Evolutionary conservation across 1,284 basidiomycete species (phyloP).

Genomic region (Moesziomyces sp.): DNA sequence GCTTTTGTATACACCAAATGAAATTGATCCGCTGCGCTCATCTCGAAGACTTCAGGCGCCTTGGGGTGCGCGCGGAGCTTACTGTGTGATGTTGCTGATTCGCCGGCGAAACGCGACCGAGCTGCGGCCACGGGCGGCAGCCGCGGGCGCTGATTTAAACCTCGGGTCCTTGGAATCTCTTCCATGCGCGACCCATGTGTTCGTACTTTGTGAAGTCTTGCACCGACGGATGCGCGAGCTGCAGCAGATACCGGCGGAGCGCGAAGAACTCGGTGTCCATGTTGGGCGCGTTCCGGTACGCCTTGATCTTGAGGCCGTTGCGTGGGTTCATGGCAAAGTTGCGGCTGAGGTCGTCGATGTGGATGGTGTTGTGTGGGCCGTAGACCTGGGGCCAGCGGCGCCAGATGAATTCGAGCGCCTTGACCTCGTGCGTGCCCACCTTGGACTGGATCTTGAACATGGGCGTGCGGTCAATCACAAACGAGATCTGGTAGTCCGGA

Average conservation of each 20-base stretch:
- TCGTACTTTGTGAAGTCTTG: constrained; percentile 37
- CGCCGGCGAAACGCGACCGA: constrained; percentile 1
- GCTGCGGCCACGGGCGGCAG: not conserved
- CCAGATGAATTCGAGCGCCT: constrained; percentile 66
- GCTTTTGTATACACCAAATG: too few relatives aligned
- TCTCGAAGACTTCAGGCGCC: too few relatives aligned
- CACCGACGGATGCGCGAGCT: constrained; percentile 46
- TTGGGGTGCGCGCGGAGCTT: too few relatives aligned
- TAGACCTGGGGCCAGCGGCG: constrained; percentile 51
- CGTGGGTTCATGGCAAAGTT: constrained; percentile 88
- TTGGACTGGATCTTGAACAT: constrained; percentile 87
- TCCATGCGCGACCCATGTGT: constrained; percentile 42
- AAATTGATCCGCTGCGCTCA: too few relatives aligned
- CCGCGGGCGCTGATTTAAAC: constrained; percentile 5
- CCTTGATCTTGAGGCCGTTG: constrained; percentile 83
- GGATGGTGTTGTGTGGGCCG: constrained; percentile 77
- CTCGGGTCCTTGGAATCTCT: constrained; percentile 38
- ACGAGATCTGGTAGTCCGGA: constrained; percentile 43
- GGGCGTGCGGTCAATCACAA: constrained; percentile 78
- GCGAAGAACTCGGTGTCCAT: constrained; percentile 55
- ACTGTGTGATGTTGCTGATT: too few relatives aligned
- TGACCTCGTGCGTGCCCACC: constrained; percentile 76
- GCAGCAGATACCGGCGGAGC: constrained; percentile 44
- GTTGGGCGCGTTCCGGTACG: constrained; percentile 66
- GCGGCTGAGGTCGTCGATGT: constrained; percentile 81